Base-by-base conservation (phyloP, 1,139 yeast species). In the Kodamaea arcana region DNA sequence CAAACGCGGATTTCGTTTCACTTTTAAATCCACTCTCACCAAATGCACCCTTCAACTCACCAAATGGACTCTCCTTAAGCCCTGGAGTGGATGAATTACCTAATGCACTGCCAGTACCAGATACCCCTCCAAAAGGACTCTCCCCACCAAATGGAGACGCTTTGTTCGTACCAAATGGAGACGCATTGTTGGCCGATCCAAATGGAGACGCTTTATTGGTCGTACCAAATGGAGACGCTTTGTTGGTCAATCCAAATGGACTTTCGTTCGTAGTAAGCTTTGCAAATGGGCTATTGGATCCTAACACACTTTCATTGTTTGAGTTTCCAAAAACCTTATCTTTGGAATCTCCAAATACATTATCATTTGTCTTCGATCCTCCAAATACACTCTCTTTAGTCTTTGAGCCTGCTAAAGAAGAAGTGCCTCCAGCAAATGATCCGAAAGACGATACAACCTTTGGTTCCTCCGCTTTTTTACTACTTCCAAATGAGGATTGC, bases 321-420 rank as follows among this genome's bases (percentile, higher is more conserved):
- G 23, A 20, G 23, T 20, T 20, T 8, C 23, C 23, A 20, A 20
- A 20, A 8, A 20, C 23, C n/a, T n/a, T n/a, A n/a, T n/a, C n/a
- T n/a, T n/a, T n/a, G 23, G 23, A 20, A 11, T 20, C 23, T 20
- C 23, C 23, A n/a, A n/a, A n/a, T n/a, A n/a, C n/a, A n/a, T n/a
- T n/a, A n/a, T n/a, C n/a, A n/a, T n/a, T n/a, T n/a, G n/a, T n/a
- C n/a, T n/a, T n/a, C n/a, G n/a, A n/a, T n/a, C n/a, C n/a, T n/a
- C 51, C 56, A 40, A 49, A 48, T 8, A 43, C 24, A n/a, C 40
- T 14, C 12, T 26, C 26, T 21, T 34, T 13, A 8, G 31, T n/a
- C 15, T 37, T 31, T n/a, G 41, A 32, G 22, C 55, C 53, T 43
- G 50, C 50, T 3, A 44, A 34, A 4, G 45, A 20, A 11, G 30